phyloP scores from a whole-genome alignment of 2,329 filamentous ascomycete species.

The Calonectria leucothoes region DNA sequence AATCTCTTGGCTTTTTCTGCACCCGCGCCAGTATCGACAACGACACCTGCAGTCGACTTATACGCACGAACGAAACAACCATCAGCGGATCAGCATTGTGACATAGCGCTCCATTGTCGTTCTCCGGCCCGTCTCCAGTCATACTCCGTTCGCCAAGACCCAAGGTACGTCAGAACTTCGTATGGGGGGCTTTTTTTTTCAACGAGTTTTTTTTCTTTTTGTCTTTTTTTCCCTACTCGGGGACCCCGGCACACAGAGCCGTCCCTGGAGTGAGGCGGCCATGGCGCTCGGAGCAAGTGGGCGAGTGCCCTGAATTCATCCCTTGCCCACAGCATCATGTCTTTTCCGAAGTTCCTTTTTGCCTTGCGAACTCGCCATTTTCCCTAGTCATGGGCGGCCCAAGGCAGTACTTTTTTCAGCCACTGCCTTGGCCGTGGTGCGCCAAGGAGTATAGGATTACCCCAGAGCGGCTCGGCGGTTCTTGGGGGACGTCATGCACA shows the following conservation, averaged over 20 bases:
- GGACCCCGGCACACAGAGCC: slow-evolving; percentile 37
- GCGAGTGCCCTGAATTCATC: slow-evolving; percentile 42
- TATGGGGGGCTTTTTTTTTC: slow-evolving; percentile 31
- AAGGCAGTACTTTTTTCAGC: neutral
- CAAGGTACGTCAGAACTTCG: slow-evolving; percentile 41
- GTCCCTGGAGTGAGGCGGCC: slow-evolving; percentile 43
- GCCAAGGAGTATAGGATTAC: slow-evolving; percentile 25
- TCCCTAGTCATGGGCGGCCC: neutral
- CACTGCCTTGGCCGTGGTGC: slow-evolving; percentile 11
- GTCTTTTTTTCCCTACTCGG: slow-evolving; percentile 33
- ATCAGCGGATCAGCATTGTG: neutral
- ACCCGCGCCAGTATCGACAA: neutral
- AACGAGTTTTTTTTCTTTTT: slow-evolving; percentile 19
- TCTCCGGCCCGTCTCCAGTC: neutral
- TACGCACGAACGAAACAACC: slow-evolving; percentile 20
- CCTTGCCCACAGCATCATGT: slow-evolving; percentile 23
- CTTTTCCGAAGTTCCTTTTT: neutral
- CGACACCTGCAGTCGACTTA: neutral
- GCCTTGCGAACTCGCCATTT: neutral
- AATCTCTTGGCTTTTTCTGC: slow-evolving; percentile 25
- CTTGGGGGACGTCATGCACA: slow-evolving; percentile 41
- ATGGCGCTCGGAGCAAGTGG: slow-evolving; percentile 46
- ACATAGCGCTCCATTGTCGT: neutral
- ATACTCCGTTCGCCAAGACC: slow-evolving; percentile 24
- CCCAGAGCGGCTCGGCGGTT: slow-evolving; percentile 25